Conservation (phyloP, 1,284 basidiomycete species). For the Chalciporus sp. region DNA sequence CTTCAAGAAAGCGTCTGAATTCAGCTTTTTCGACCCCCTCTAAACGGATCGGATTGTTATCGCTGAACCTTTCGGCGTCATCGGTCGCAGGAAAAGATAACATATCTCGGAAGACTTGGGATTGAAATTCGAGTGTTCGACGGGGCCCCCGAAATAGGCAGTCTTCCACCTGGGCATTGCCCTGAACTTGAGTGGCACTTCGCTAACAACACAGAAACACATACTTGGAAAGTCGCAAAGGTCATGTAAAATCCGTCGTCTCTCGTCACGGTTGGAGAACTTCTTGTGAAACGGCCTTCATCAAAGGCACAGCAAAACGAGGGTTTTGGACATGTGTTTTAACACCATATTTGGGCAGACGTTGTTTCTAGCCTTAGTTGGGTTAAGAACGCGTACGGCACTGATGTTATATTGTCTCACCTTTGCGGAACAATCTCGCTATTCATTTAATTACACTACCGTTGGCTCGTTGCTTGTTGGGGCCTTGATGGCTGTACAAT, state of each 20-base stretch:
- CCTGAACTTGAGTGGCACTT: slow-evolving; percentile 9
- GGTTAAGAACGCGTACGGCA: no score
- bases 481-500: no score
- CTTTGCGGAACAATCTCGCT: no score
- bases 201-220: background rate
- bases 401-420: no score
- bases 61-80: slow-evolving; percentile 18
- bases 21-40: slow-evolving; percentile 20
- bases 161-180: background rate
- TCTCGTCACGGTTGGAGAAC: background rate
- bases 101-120: slow-evolving; percentile 27
- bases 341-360: no score
- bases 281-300: background rate
- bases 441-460: no score
- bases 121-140: slow-evolving; percentile 17
- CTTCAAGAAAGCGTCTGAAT: slow-evolving; percentile 27
- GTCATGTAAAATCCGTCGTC: slow-evolving; percentile 20
- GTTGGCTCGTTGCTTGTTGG: no score
- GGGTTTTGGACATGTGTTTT: no score
- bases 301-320: no score
- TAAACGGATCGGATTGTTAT: slow-evolving; percentile 22
- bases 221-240: slow-evolving; percentile 15
- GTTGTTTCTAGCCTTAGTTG: no score
- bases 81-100: slow-evolving; percentile 20
- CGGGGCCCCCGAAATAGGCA: slow-evolving; percentile 14